Evolutionary conservation across 75 land plant species (phyloP).

Genomic region (Selaginella tamariscina): DNA sequence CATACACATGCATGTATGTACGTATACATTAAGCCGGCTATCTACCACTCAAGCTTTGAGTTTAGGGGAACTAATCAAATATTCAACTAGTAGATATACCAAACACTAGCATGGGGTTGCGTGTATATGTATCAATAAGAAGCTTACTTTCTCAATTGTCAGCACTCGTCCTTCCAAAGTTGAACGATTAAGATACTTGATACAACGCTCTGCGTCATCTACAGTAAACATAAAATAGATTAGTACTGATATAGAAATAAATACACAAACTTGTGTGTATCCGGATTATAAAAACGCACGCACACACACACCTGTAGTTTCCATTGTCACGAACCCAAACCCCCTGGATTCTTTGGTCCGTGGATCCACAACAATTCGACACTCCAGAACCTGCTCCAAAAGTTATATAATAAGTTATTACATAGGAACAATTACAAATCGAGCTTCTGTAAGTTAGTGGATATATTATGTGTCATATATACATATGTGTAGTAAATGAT

Average conservation of each 20-base stretch:
- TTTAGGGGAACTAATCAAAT: not conserved
- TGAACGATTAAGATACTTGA: conserved; percentile 7
- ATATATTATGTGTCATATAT: too few species aligned
- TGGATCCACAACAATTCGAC: conserved; percentile 6
- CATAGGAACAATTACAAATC: not conserved
- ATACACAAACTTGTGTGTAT: too few species aligned
- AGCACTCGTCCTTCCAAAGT: conserved; percentile 1
- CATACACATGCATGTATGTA: not conserved
- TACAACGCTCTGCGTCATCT: conserved; percentile 10
- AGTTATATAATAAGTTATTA: not conserved
- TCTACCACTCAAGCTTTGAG: not conserved
- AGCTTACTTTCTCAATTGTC: conserved; percentile 9
- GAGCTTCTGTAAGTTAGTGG: too few species aligned
- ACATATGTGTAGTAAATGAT: too few species aligned
- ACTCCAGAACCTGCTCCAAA: not conserved
- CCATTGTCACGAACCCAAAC: conserved; percentile 11
- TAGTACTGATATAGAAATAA: too few species aligned
- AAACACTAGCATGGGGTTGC: not conserved
- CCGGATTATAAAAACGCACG: too few species aligned
- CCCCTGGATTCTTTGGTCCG: conserved; percentile 10
- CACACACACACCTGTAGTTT: too few species aligned
- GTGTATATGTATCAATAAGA: not conserved
- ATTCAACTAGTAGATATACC: not conserved
- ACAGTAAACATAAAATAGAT: too few species aligned
- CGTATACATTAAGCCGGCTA: not conserved